Percentiles rank a stretch among this genome's conserved stretches.
These are phyloP conservation scores for Volutella citrinella DNA, from an alignment of 2,329 filamentous ascomycete species.

Conservation along the genomic window DNA sequence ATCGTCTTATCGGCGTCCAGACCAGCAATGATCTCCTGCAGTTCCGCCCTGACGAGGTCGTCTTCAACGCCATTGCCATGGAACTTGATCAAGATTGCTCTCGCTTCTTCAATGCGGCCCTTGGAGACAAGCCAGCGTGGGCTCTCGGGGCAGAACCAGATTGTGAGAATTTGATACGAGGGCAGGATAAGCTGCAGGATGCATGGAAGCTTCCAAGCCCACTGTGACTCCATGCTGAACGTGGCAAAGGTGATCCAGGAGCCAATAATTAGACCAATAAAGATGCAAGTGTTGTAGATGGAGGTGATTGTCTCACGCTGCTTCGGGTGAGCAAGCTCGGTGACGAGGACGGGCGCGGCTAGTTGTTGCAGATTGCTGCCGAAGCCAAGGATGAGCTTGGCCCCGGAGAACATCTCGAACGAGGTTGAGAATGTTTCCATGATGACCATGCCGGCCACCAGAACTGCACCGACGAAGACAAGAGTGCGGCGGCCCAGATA, in stretches of 20 bases:
- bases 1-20: constrained; percentile 11
- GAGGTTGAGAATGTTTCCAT: constrained; percentile 20
- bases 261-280: constrained; percentile 16
- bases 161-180: constrained; percentile 5
- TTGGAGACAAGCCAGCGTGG: constrained; percentile 28
- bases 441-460: constrained; percentile 16
- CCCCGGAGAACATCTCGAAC: constrained; percentile 26
- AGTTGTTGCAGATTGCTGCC: constrained; percentile 25
- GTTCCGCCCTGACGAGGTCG: constrained; percentile 17
- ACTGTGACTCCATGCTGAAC: constrained; percentile 9
- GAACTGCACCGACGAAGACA: constrained; percentile 1
- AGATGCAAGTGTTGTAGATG: constrained; percentile 18
- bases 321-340: constrained; percentile 29
- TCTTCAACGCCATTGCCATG: constrained; percentile 38
- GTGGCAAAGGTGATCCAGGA: constrained; percentile 24
- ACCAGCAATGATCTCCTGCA: constrained; percentile 26
- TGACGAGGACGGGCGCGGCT: constrained; percentile 27
- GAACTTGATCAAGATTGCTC: constrained; percentile 33
- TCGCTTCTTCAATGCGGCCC: constrained; percentile 33
- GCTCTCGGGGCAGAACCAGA: constrained; percentile 13
- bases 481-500: constrained; percentile 30
- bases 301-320: constrained; percentile 24
- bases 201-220: constrained; percentile 22
- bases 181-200: constrained; percentile 16
- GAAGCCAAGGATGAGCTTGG: constrained; percentile 27